Base-by-base conservation (phyloP, 345 rosid species). In the Conringia planisiliqua region DNA sequence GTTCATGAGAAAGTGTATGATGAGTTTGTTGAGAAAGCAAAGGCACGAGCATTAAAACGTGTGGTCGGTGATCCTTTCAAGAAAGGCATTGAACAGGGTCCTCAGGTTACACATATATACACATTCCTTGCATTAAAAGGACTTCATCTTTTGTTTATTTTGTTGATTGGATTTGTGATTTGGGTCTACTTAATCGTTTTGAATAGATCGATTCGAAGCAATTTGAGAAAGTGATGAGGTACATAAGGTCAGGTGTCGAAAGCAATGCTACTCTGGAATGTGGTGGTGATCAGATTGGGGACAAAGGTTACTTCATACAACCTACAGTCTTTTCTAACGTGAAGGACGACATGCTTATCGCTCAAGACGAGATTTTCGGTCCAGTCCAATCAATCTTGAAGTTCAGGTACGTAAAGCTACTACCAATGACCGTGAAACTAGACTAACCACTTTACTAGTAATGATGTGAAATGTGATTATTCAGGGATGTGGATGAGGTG, bases 261-360 rank as follows among this genome's bases (percentile, higher is more conserved):
- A 77, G 91, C 84, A 81, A 84, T 55, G 99, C 99, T 27, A 88
- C 84, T 55, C 99, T 94, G 48, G 93, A 92, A 85, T 84, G 96
- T 30, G 98, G 98, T 33, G 98, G 98, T 33, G 96, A 79, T 17
- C 84, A 88, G 71, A 17, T 87, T 44, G 98, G 98, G 58, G 50
- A 79, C 77, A 89, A 70, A 81, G 99, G 97, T 57, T 95, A 83
- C 86, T 95, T 89, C 58, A 64, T 95, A 64, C 92, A 92, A 84
- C 99, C 99, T 14, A 95, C 99, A 9, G 99, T 95, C 38, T 95
- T 95, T 83, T 95, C 99, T 13, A 78, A 95, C 75, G 99, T 95
- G 35, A 75, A 84, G 98, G 97, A 95, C 27, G 86, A 92, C 59
- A 95, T 95, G 97, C 76, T 86, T 78, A 95, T 95, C 16, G 99